Evolutionary conservation across 805 yeast genomes (phyloP), one percentile per base, ranked within the genome.

Genomic region (Wickerhamiella slavikovae): DNA sequence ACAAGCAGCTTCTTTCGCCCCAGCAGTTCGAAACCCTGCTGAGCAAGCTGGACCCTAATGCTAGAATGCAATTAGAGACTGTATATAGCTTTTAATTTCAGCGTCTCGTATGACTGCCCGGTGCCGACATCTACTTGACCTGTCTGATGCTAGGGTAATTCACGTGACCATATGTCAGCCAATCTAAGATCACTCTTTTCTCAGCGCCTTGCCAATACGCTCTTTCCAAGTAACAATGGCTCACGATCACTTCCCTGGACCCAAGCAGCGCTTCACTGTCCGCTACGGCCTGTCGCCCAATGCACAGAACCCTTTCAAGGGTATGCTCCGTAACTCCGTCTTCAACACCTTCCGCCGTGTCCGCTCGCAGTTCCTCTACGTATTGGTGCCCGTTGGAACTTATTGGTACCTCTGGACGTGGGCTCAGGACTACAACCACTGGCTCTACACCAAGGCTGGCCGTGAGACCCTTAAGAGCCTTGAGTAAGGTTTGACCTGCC

Each of bases 391-490:
- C 42, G 80, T 67, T 41, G 61, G 69, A 34, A 54, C 78, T 41
- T 72, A 78, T 51, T 80, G 85, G 77, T 71, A 69, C 55, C 58
- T 85, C 60, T 80, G 93, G 93, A 69, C 68, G 40, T 57, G 64
- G 51, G 83, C 91, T 42, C 71, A 80, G 62, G 82, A 75, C 52
- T 82, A 82, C 70, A 57, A 85, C 60, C 85, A 71, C 54, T 83
- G 62, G 70, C 67, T 85, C 55, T 85, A 85, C 68, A 82, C 95
- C 58, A 85, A 85, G 67, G 96, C 78, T 41, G 98, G 98, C 56
- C 79, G 83, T 64, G 85, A 75, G 64, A 93, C 85, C 53, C 68
- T 85, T 51, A 85, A 7, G 21, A 18, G 21, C 21, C 10, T 7
- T 10, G 10, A 18, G 9, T 18, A 18, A 18, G n/a, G n/a, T n/a